phyloP scores from a whole-genome alignment of 192 early-diverging fungal species.

The Coemansia sp. region DNA sequence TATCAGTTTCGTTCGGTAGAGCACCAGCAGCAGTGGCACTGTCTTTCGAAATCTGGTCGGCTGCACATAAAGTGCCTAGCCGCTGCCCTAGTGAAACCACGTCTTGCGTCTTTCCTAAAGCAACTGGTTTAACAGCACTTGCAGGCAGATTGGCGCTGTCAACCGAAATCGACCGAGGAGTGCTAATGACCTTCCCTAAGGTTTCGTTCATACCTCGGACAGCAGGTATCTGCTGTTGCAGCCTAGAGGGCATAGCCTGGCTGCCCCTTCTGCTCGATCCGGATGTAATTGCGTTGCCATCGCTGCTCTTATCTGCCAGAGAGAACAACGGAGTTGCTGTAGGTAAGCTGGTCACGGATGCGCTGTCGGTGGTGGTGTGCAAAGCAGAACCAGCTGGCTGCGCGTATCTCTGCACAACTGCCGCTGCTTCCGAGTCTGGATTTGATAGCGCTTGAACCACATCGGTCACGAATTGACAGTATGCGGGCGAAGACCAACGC shows the following conservation, averaged over 20 bases:
- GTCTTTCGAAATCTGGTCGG: not conserved
- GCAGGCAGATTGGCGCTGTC: not conserved
- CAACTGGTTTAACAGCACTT: not conserved
- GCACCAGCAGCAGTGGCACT: not conserved
- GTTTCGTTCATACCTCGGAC: not conserved
- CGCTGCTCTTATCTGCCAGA: not conserved
- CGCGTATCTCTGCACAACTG: constrained; percentile 25
- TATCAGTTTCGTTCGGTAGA: not conserved
- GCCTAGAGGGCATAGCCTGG: not conserved
- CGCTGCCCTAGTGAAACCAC: not conserved
- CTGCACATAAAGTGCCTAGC: not conserved
- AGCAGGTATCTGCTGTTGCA: not conserved
- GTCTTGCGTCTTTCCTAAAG: not conserved
- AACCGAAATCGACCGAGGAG: too few species aligned
- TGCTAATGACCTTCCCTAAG: too few species aligned
- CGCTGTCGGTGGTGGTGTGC: not conserved
- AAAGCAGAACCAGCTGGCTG: not conserved
- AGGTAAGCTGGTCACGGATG: not conserved
- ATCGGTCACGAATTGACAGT: constrained; percentile 49
- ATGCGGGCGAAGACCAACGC: constrained; percentile 39
- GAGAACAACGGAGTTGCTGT: not conserved
- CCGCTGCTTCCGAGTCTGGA: constrained; percentile 43
- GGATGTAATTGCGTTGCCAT: not conserved
- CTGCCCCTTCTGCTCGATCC: not conserved
- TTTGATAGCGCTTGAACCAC: constrained; percentile 46